Base-by-base conservation (phyloP, 495 filamentous ascomycete genomes). In the Lasiosphaeria miniovina region DNA sequence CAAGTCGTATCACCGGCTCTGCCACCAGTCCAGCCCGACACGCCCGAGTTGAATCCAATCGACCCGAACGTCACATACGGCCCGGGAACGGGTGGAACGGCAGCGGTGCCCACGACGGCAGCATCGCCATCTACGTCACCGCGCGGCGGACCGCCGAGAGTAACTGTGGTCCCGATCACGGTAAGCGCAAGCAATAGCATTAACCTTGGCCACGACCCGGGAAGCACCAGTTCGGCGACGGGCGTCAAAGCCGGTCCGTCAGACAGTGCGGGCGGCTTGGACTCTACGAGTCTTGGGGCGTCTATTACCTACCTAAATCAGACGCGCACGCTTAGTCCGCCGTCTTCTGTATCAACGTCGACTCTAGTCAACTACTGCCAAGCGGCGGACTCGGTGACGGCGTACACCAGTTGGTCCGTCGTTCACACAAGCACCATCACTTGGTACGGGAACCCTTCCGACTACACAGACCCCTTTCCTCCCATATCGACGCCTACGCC, bases 381-480 rank as follows among this genome's bases (percentile, higher is more conserved):
- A 31, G 36, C 59, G 38, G 57, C 60, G 36, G 55, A 58, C 15
- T 41, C 50, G 32, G 31, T 41, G 4, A 46, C 14, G n/a, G 17
- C 55, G 31, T 11, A 43, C 9, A 73, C 70, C 17, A 58, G 56
- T 33, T 80, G 76, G 58, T 74, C 72, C 5, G 65, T 80, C 50
- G 60, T 75, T n/a, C 60, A 79, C 64, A 79, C 76, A 4, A 69
- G 68, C 50, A 80, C 78, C 1, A 68, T 70, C 40, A 80, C 78
- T 35, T 78, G 75, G 74, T 68, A 61, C 36, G 76, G 75, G 14
- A 62, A 76, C 54, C 74, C 75, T 32, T 54, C 58, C 32, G 71
- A 77, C 49, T 80, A 80, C 62, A 76, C 74, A 17, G 71, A 70
- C 6, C 71, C 72, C 10, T 81, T 69, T 55, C 69, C 76, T 9